Percentiles rank a stretch among this genome's conserved stretches.
Conservation (phyloP, 108 stramenopile species). For the Bacterosira constricta region DNA sequence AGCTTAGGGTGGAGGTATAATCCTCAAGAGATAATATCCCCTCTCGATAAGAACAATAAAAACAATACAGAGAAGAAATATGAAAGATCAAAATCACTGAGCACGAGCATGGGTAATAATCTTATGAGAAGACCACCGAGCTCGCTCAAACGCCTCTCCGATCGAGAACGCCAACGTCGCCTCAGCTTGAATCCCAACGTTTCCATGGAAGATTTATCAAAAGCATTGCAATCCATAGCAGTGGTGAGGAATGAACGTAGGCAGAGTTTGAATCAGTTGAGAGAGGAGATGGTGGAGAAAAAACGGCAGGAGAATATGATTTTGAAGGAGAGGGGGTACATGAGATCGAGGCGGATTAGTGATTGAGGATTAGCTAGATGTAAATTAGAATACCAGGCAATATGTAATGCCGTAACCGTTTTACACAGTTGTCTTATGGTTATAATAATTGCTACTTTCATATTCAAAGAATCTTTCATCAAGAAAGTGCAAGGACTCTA, state of each 20-base stretch:
- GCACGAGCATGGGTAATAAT: neutral
- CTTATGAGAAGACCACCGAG: neutral
- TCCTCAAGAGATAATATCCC: constrained; percentile 9
- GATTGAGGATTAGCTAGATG: no score
- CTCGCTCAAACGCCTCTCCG: constrained; percentile 1
- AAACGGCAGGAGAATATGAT: neutral
- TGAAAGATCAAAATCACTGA: neutral
- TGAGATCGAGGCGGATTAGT: no score
- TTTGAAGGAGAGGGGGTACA: no score
- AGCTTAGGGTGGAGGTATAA: constrained; percentile 54
- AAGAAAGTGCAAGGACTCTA: no score
- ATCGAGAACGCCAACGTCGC: neutral
- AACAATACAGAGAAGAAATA: neutral
- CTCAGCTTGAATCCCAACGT: constrained; percentile 1
- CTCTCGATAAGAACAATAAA: neutral
- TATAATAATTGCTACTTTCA: no score
- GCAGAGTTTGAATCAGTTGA: constrained; percentile 11
- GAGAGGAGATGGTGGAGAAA: neutral
- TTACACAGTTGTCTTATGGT: no score
- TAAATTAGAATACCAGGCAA: no score
- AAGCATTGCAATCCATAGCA: neutral
- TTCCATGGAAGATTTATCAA: constrained; percentile 4
- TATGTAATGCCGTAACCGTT: no score
- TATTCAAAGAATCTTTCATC: no score
- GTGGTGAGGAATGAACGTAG: constrained; percentile 5